Percentiles rank a stretch among this genome's conserved stretches.
Conservation (phyloP, 257 asterid genomes). For the Marsdenia floribunda region DNA sequence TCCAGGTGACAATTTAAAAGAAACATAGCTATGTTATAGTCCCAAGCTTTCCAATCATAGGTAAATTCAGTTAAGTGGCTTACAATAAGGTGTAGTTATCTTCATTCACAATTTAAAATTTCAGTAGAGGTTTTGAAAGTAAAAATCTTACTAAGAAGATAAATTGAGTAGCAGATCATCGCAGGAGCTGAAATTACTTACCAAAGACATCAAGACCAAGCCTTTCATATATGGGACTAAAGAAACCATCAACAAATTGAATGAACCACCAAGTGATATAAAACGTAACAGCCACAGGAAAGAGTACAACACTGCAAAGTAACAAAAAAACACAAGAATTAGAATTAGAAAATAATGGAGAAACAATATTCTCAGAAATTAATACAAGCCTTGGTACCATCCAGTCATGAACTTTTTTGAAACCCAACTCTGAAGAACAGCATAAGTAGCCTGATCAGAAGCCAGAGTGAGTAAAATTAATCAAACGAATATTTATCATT, state of each 20-base stretch:
- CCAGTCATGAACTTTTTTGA: slow-evolving; percentile 99
- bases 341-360: slow-evolving; percentile 1
- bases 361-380: neutral
- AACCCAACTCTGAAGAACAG: slow-evolving; percentile 97
- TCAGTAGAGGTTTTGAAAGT: slow-evolving; percentile 1
- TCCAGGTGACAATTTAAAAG: neutral
- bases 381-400: slow-evolving; percentile 48
- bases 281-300: slow-evolving; percentile 97
- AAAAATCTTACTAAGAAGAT: neutral
- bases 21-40: neutral
- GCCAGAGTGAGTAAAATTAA: slow-evolving; percentile 19
- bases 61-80: neutral
- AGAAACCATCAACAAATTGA: slow-evolving; percentile 96
- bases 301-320: slow-evolving; percentile 76
- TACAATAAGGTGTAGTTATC: neutral
- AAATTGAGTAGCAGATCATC: neutral
- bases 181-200: slow-evolving; percentile 27
- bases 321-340: slow-evolving; percentile 12
- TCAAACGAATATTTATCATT: neutral
- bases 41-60: neutral
- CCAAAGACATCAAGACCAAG: slow-evolving; percentile 90
- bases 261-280: slow-evolving; percentile 94
- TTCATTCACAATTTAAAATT: neutral
- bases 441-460: slow-evolving; percentile 84
- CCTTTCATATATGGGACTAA: slow-evolving; percentile 92